Base-by-base conservation (phyloP, 805 yeast species). In the Kluyveromyces lactis region DNA sequence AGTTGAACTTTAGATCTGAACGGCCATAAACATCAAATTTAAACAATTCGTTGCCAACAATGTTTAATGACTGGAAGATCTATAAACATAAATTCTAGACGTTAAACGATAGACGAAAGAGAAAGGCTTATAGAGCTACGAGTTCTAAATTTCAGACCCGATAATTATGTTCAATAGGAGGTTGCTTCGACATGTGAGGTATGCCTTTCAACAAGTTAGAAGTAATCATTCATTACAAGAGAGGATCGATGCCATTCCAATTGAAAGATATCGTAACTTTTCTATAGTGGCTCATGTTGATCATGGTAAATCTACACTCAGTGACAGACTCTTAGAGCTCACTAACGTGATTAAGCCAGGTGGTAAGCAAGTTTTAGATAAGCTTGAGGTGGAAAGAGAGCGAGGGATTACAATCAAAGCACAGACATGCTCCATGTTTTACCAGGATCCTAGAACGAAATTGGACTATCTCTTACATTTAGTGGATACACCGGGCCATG, bases 401-500 rank as follows among this genome's bases (percentile, higher is more conserved):
- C 68, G 98, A 52, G 98, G 98, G 2, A 90, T 90, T 52, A 90
- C 98, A 0, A 92, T 90, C 40, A 90, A 90, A 60, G 97, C 97
- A 0, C 97, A 92, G 56, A 92, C 97, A 0, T 90, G 95, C 52
- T 73, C 95, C 0, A 92, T 90, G 97, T 71, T 92, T 43, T 87
- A 87, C 58, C 69, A 71, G 26, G 69, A 77, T 47, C 67, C 75
- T 7, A 47, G 54, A 29, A 50, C 54, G n/a, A 75, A 77, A 2
- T 66, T 75, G 50, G 96, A 90, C 50, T 92, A 86, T 56, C 61
- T 92, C 40, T 64, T 90, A 33, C 96, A 90, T 66, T 66, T 90
- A 33, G 96, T 92, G 33, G 98, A 90, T 60, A 90, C 97, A 0
- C 98, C 98, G 0, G 98, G 98, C 0, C 98, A 90, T 58, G 97